Base-by-base conservation (phyloP, 768 basidiomycete species). In the Floccularia luteovirens region DNA sequence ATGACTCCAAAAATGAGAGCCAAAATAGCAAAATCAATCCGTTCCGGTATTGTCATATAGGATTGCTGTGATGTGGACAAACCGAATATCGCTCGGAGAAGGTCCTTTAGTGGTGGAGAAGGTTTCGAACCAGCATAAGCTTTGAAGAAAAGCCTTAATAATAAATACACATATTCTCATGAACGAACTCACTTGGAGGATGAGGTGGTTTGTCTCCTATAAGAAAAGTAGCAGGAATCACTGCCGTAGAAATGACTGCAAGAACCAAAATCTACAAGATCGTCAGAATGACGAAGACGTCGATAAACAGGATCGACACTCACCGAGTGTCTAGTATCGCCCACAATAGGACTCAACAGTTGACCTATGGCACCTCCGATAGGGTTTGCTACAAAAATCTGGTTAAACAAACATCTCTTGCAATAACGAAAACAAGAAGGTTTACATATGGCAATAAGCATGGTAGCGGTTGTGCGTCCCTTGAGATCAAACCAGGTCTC, bases 401-500 rank as follows among this genome's bases (percentile, higher is more conserved):
- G 16, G 32, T 31, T n/a, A 30, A n/a, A 12, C 16, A n/a, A 12
- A n/a, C 24, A 30, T 27, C 12, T 16, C 17, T 36, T 22, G 24
- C 6, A 44, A 14, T 16, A 5, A 24, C 28, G 32, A 28, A 14
- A 28, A 8, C 14, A 28, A 28, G 36, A 28, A 38, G 8, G 36
- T 57, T 40, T 41, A 74, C 76, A 63, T 31, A 78, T 72, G 5
- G 73, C 69, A 22, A 75, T 50, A 14, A 74, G 52, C 74, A 75
- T 78, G 1, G 73, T 91, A 10, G 85, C 85, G 0, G 88, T 90
- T 2, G 83, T 89, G 30, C 89, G 70, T 11, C 81, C 77, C 43
- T 73, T 65, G 34, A 89, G 59, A 44, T 83, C 77, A 50, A 91
- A 91, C 89, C 89, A 91, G 23, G 62, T 74, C 54, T 91, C 84